Evolutionary conservation across 306 rosid genomes (phyloP), one percentile per base, ranked within the genome.

Genomic region (Medicago ruthenica): DNA sequence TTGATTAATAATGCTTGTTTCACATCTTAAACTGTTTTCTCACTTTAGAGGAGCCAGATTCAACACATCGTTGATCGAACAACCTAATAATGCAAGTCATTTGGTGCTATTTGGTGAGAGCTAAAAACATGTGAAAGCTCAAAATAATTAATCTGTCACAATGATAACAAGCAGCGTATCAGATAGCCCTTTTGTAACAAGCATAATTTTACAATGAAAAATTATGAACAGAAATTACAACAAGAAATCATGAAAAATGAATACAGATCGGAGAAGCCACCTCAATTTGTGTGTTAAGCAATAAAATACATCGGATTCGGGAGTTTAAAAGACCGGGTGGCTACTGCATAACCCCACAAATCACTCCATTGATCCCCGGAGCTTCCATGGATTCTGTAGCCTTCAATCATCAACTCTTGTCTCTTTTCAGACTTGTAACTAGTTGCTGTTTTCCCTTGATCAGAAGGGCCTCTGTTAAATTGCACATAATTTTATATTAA

Each of bases 361-460:
- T 88, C 97, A 75, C 95, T 95, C 98, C 98, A 95, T 15, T 90
- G 98, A 83, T 95, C 98, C 36, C 97, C 97, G 3, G 92, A 90
- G 86, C 75, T 88, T 24, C 98, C 98, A 16, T 86, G 96, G 64
- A 95, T 87, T n/a, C 62, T 81, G 62, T 86, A 90, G 21, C 97
- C 97, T 81, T 84, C 87, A 4, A 50, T 39, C 67, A 81, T 48
- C 78, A 95, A 66, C 62, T 89, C 91, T 65, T 68, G 71, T 80
- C 97, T 89, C 93, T 86, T 95, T 88, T 90, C 88, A 9, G 96
- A 92, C 85, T 95, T 95, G 89, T 71, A 95, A 13, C 11, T 79
- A 10, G 17, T 77, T 42, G 98, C 97, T 16, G 79, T 70, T 62
- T 79, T 92, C 73, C 92, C 88, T 79, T 86, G 85, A 82, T 95